Evolutionary conservation across 139 green algal species (phyloP), one percentile per base, ranked within the genome.

Genomic region (Chlorella sorokiniana): DNA sequence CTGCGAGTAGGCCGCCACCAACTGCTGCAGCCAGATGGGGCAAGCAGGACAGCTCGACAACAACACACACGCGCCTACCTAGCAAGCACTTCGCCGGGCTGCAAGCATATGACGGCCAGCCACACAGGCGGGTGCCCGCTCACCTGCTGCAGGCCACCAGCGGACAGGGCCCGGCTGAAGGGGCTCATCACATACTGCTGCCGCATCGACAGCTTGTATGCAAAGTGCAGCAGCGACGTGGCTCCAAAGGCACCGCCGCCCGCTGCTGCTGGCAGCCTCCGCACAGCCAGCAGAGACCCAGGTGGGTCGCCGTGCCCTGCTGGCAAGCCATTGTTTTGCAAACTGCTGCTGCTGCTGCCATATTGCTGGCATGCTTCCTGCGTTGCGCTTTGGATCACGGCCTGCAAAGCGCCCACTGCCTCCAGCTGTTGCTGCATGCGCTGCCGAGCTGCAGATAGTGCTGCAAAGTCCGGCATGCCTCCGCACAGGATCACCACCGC

Each of bases 261-360:
- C 69, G 69, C 42, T 88, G 76, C 69, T 72, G 69, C n/a, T 84
- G 76, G 74, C 89, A 92, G n/a, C 84, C 25, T 44, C 48, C 33
- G 62, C 84, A 90, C 54, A 0, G 73, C 73, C 27, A 79, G 54
- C 25, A 79, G 37, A 1, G 73, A 44, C 0, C n/a, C n/a, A 20
- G 44, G 38, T 77, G 69, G 41, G 29, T 4, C 29, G 4, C 8
- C 38, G 10, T 3, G 42, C 67, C 31, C 33, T 91, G 79, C 23
- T 37, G 45, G 48, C 68, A 27, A 0, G n/a, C n/a, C 63, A 25
- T 11, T 78, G 45, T 8, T 42, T 5, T 59, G 4, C 1, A 22
- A 25, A 29, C 63, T 69, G 51, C 51, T 16, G n/a, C 38, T 40
- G 29, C 87, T 81, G 27, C 65, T 81, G 54, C 62, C 37, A 33